These are phyloP conservation scores for Allium fistulosum DNA, from an alignment of 106 monocot genomes.

Conservation along the genomic window DNA sequence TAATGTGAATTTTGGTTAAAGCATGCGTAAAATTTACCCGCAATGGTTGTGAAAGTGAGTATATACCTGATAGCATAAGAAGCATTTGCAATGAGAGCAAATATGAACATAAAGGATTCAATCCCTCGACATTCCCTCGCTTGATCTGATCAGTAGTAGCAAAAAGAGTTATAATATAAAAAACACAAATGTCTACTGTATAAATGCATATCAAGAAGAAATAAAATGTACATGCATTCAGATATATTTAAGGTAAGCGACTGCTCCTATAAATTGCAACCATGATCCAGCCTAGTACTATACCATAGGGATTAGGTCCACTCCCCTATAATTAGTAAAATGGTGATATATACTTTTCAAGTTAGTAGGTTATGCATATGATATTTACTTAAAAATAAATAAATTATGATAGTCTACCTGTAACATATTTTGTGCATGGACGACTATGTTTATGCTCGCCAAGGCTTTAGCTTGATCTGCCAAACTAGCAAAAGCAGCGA, in stretches of 20 bases:
- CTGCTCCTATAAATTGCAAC: conserved; percentile 80
- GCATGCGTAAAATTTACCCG: background rate
- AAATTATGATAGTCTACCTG: conserved; percentile 16
- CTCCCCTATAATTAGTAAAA: conserved; percentile 9
- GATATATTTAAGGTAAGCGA: conserved; percentile 57
- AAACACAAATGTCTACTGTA: no score
- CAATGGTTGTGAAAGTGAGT: conserved; percentile 10
- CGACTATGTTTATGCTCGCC: background rate
- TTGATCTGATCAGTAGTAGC: conserved; percentile 35
- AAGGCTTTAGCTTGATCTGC: conserved; percentile 29
- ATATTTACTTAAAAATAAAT: background rate
- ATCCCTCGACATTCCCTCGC: conserved; percentile 50
- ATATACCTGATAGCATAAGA: conserved; percentile 57
- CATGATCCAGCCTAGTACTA: conserved; percentile 65
- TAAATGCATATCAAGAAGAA: background rate
- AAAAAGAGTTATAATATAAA: no score
- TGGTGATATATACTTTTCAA: background rate
- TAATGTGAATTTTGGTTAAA: background rate
- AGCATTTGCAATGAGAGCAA: conserved; percentile 58
- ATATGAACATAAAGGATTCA: conserved; percentile 70
- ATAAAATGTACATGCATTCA: conserved; percentile 36
- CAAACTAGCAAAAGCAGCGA: conserved; percentile 13
- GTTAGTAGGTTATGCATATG: background rate
- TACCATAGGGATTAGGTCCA: conserved; percentile 25
- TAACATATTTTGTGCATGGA: conserved; percentile 21